A percentile compares a stretch with the other conserved stretches of the same genome.
Evolutionary conservation across 2,329 filamentous ascomycete species (phyloP).

Genomic region (Aspergillus fructus): DNA sequence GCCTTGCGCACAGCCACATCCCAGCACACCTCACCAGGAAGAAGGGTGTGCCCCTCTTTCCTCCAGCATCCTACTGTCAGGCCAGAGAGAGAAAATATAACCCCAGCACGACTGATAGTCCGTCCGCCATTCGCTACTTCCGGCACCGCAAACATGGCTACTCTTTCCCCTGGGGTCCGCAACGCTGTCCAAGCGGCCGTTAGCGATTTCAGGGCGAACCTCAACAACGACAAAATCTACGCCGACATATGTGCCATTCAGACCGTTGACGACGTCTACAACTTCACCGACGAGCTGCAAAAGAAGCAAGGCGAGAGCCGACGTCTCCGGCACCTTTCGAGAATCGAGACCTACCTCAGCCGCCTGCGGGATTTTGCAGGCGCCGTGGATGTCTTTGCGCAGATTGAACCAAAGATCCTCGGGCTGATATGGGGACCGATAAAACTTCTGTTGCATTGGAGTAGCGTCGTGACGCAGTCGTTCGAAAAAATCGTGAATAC

Average conservation of each 20-base stretch:
- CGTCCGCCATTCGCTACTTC: too few species aligned
- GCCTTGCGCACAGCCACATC: not conserved
- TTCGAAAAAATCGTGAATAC: constrained; percentile 4
- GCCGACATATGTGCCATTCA: not conserved
- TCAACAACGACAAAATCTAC: constrained; percentile 1
- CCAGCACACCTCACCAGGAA: not conserved
- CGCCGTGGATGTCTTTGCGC: not conserved
- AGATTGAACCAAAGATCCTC: not conserved
- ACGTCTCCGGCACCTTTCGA: not conserved
- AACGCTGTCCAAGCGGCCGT: constrained; percentile 2
- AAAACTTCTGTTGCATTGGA: constrained; percentile 5
- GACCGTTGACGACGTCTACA: constrained; percentile 2
- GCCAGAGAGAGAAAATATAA: not conserved
- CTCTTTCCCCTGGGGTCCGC: not conserved
- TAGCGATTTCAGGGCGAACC: constrained; percentile 1
- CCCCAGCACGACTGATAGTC: too few species aligned
- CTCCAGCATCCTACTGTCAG: not conserved
- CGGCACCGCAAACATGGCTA: not conserved
- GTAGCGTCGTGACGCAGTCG: not conserved
- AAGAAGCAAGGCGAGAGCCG: not conserved
- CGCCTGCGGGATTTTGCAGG: not conserved
- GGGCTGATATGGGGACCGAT: constrained; percentile 9
- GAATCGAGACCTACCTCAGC: constrained; percentile 1
- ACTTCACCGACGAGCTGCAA: constrained; percentile 5
- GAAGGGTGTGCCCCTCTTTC: not conserved